Evolutionary conservation across 805 yeast genomes (phyloP).

Genomic region (Candida corydali): DNA sequence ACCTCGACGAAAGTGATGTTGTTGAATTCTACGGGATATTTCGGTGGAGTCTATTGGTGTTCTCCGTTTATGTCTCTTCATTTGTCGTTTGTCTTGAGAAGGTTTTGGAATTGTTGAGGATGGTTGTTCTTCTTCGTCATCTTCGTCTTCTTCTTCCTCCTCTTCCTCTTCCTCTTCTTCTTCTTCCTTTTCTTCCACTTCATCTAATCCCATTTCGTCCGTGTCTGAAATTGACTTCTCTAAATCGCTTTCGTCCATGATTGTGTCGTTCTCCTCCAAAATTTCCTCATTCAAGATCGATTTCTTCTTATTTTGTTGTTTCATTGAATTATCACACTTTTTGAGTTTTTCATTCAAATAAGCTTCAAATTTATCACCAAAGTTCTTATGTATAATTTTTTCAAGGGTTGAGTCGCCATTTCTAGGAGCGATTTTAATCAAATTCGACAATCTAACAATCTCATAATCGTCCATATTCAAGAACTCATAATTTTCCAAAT

Average conservation of each 20-base stretch:
- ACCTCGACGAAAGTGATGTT: neutral
- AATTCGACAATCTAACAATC: conserved; percentile 7
- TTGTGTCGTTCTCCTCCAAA: conserved; percentile 10
- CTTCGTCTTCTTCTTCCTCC: neutral
- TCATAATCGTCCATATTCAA: conserved; percentile 6
- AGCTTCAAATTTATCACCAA: conserved; percentile 10
- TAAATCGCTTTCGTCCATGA: conserved; percentile 21
- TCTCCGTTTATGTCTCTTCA: too few relatives aligned
- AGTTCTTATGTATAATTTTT: conserved; percentile 4
- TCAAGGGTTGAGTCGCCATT: conserved; percentile 2
- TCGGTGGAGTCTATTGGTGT: too few relatives aligned
- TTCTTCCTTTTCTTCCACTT: conserved; percentile 12
- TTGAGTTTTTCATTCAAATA: conserved; percentile 3
- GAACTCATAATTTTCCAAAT: conserved; percentile 10
- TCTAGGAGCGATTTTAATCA: conserved; percentile 1
- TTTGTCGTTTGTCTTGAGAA: neutral
- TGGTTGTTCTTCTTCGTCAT: neutral
- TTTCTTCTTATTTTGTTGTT: conserved; percentile 10
- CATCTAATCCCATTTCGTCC: conserved; percentile 19
- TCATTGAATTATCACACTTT: too few relatives aligned
- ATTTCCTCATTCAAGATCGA: conserved; percentile 18
- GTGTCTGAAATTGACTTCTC: conserved; percentile 17
- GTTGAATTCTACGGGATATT: too few relatives aligned
- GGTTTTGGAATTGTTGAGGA: neutral
- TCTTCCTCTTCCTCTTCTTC: conserved; percentile 5